Conservation (phyloP, 2,329 filamentous ascomycete species). For the Fusarium armeniacum region DNA sequence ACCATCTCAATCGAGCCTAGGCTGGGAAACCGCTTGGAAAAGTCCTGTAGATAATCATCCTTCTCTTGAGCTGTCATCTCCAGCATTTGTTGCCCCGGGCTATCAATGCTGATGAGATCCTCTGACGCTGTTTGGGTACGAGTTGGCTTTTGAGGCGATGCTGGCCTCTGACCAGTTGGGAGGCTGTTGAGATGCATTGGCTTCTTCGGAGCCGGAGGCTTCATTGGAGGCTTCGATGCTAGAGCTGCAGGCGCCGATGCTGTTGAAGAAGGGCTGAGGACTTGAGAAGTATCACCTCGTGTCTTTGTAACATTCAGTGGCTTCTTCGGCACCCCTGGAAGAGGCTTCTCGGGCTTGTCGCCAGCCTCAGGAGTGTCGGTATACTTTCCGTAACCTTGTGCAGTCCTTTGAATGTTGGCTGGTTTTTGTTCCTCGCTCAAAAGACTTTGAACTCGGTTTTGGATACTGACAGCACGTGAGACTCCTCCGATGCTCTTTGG, state of each 20-base stretch:
- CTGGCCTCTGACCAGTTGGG: slow-evolving; percentile 59
- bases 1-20: slow-evolving; percentile 89
- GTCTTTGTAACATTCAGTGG: slow-evolving; percentile 58
- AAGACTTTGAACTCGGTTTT: slow-evolving; percentile 89
- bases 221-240: slow-evolving; percentile 51
- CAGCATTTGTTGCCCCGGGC: slow-evolving; percentile 64
- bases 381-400: slow-evolving; percentile 90
- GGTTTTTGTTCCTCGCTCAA: slow-evolving; percentile 80
- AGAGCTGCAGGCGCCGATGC: slow-evolving; percentile 47
- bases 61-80: slow-evolving; percentile 71
- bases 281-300: slow-evolving; percentile 49
- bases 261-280: slow-evolving; percentile 37
- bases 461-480: slow-evolving; percentile 84
- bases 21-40: slow-evolving; percentile 89
- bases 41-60: slow-evolving; percentile 77
- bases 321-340: slow-evolving; percentile 66
- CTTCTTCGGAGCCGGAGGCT: slow-evolving; percentile 72
- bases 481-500: slow-evolving; percentile 71
- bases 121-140: slow-evolving; percentile 51
- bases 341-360: slow-evolving; percentile 56
- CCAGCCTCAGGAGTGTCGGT: slow-evolving; percentile 68
- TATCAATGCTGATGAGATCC: slow-evolving; percentile 61
- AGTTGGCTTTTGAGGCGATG: slow-evolving; percentile 62
- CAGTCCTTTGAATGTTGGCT: slow-evolving; percentile 74
- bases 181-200: slow-evolving; percentile 72